A percentile compares a stretch with the other conserved stretches of the same genome.
These are phyloP conservation scores for Pyrenophora tritici-repentis DNA, from an alignment of 2,329 filamentous ascomycete species.

Conservation along the genomic window DNA sequence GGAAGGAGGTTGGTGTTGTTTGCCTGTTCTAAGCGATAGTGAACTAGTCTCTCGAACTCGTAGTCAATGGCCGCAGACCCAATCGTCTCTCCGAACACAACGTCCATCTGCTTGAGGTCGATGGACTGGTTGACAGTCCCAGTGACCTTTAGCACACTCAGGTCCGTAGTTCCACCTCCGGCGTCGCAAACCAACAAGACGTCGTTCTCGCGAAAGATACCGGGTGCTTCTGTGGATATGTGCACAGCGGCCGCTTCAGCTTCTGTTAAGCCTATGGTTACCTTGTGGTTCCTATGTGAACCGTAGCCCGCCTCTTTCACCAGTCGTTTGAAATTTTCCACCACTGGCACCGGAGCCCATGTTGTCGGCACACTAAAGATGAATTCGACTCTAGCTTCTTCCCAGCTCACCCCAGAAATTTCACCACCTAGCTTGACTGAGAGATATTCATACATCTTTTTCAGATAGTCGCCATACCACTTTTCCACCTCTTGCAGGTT, in stretches of 20 bases:
- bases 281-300: constrained; percentile 42
- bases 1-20: constrained; percentile 31
- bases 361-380: constrained; percentile 64
- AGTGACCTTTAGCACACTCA: constrained; percentile 46
- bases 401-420: constrained; percentile 45
- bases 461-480: constrained; percentile 57
- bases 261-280: constrained; percentile 56
- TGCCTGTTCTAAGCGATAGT: constrained; percentile 35
- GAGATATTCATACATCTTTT: constrained; percentile 56
- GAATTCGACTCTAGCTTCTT: constrained; percentile 56
- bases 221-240: constrained; percentile 46
- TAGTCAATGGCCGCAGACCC: constrained; percentile 50
- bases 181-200: constrained; percentile 57
- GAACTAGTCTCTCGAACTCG: constrained; percentile 46
- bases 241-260: constrained; percentile 61
- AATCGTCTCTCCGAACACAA: constrained; percentile 49
- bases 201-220: constrained; percentile 48
- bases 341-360: constrained; percentile 57
- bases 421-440: constrained; percentile 47
- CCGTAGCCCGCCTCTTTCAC: constrained; percentile 58
- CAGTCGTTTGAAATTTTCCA: constrained; percentile 58
- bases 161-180: constrained; percentile 56
- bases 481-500: constrained; percentile 52
- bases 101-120: constrained; percentile 43
- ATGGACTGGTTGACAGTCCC: constrained; percentile 34